Evolutionary conservation across 73 alveolate species (phyloP).

Genomic region (Effrenium voratum): DNA sequence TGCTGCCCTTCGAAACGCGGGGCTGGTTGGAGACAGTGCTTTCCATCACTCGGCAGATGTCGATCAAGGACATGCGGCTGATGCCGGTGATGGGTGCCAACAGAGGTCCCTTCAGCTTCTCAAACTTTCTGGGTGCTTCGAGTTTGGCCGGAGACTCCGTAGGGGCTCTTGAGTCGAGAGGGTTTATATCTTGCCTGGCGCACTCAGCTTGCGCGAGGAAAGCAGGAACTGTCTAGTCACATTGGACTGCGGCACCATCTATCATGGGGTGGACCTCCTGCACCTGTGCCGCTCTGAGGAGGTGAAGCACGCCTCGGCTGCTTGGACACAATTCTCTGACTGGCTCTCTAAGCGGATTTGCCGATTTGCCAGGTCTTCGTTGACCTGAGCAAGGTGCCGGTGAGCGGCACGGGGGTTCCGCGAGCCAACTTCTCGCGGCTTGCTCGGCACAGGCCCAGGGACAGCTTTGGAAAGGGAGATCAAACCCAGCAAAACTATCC

Average conservation of each 20-base stretch:
- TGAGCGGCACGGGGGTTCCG: slow-evolving; percentile 38
- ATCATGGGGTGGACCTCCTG: slow-evolving; percentile 50
- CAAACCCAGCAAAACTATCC: too few relatives aligned
- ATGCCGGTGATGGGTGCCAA: too few relatives aligned
- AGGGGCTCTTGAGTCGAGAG: too few relatives aligned
- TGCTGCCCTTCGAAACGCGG: slow-evolving; percentile 75
- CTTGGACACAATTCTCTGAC: too few relatives aligned
- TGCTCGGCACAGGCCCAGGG: too few relatives aligned
- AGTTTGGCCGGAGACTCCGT: too few relatives aligned
- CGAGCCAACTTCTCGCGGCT: slow-evolving; percentile 75
- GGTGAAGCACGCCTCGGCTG: slow-evolving; percentile 27
- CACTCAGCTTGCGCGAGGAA: not conserved
- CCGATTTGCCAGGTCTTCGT: not conserved
- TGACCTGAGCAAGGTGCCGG: slow-evolving; percentile 55
- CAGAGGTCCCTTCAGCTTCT: too few relatives aligned
- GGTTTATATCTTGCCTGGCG: too few relatives aligned
- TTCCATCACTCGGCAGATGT: slow-evolving; percentile 70
- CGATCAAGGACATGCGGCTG: slow-evolving; percentile 37
- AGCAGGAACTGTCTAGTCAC: slow-evolving; percentile 76
- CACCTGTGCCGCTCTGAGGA: slow-evolving; percentile 47
- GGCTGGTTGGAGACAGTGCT: slow-evolving; percentile 85
- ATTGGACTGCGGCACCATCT: slow-evolving; percentile 50
- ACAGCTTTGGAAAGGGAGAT: too few relatives aligned
- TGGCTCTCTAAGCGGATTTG: not conserved
- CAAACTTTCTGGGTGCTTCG: too few relatives aligned